Evolutionary conservation across 106 monocot genomes (phyloP).

Genomic region (Acorus calamus): DNA sequence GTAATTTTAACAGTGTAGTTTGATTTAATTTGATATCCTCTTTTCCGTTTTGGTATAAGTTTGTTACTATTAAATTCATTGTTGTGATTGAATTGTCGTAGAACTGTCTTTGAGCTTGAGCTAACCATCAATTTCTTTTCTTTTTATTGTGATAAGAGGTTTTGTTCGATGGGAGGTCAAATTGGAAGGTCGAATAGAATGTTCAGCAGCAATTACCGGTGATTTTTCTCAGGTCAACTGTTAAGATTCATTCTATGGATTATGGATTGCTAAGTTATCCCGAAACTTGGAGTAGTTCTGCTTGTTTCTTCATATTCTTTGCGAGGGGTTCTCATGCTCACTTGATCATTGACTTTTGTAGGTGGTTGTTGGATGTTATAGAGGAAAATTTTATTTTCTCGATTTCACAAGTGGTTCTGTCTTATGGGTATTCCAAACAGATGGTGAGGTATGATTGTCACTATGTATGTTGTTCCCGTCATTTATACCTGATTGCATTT

Average conservation of each 20-base stretch:
- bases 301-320: background rate
- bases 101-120: background rate
- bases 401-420: constrained; percentile 43
- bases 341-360: constrained; percentile 12
- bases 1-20: too few species aligned
- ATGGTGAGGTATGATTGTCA: constrained; percentile 64
- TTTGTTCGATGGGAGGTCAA: constrained; percentile 55
- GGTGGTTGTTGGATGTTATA: constrained; percentile 93
- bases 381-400: constrained; percentile 92
- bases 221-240: constrained; percentile 63
- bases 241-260: too few species aligned
- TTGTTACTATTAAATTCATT: too few species aligned
- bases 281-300: too few species aligned
- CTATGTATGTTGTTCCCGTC: background rate
- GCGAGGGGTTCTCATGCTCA: background rate
- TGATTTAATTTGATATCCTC: too few species aligned
- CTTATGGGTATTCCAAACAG: constrained; percentile 70
- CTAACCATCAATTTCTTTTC: background rate
- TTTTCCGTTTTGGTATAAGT: too few species aligned
- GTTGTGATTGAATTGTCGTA: too few species aligned
- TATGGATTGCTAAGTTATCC: too few species aligned
- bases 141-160: constrained; percentile 53
- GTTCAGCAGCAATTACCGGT: constrained; percentile 76
- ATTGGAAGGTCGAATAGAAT: constrained; percentile 82
- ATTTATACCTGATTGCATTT: too few species aligned